Conservation (phyloP, 257 asterid species). For the Solanum tacnaense region DNA sequence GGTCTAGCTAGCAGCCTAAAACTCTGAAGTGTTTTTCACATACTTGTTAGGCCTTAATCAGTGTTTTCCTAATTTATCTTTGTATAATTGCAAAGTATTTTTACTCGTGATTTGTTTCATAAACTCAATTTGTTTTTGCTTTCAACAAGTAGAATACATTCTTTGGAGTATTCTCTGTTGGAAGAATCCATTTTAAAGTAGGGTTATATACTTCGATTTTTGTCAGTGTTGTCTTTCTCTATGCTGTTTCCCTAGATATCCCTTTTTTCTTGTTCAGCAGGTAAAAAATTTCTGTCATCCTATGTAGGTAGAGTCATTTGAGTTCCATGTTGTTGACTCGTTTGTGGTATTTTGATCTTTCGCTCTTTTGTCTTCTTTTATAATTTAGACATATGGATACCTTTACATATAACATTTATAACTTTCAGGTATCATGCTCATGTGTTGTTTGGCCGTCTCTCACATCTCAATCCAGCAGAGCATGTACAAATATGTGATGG, state of each 20-base stretch:
- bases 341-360: not conserved
- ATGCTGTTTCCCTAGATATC: not conserved
- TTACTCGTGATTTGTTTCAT: not conserved
- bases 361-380: not conserved
- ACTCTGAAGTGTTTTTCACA: not conserved
- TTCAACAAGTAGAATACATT: not conserved
- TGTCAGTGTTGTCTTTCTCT: not conserved
- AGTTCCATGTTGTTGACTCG: not conserved
- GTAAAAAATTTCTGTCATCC: not conserved
- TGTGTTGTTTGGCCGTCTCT: slow-evolving; percentile 72
- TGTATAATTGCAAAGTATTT: not conserved
- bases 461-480: slow-evolving; percentile 84
- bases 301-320: not conserved
- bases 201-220: not conserved
- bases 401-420: not conserved
- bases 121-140: not conserved
- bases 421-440: slow-evolving; percentile 79
- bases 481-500: slow-evolving; percentile 64
- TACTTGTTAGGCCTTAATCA: not conserved
- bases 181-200: not conserved
- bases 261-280: not conserved
- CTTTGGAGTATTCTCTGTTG: not conserved
- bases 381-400: not conserved
- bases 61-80: not conserved
- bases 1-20: not conserved